These are phyloP conservation scores for Aspergillus oerlinghausenensis DNA, from an alignment of 2,329 filamentous ascomycete species.

Conservation along the genomic window DNA sequence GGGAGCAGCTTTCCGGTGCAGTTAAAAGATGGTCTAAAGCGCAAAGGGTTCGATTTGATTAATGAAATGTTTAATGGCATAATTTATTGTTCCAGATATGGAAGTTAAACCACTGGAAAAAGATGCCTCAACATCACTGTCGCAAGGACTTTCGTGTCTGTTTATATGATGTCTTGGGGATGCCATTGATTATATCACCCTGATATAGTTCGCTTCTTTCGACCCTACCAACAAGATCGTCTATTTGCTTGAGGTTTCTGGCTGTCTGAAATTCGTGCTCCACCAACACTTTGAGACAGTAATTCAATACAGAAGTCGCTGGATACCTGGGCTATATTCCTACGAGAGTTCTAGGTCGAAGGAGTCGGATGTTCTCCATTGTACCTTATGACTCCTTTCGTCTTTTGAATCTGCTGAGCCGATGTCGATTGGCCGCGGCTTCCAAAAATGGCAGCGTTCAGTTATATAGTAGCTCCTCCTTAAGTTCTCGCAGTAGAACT, in stretches of 20 bases:
- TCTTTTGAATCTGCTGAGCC: not conserved
- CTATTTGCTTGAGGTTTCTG: no score
- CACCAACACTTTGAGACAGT: no score
- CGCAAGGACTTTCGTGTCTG: not conserved
- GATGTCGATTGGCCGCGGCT: not conserved
- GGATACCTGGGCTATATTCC: not conserved
- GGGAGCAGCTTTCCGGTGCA: not conserved
- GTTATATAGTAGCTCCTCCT: not conserved
- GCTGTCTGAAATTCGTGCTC: not conserved
- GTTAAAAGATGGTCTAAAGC: not conserved
- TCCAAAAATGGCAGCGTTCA: not conserved
- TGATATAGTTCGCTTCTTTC: not conserved
- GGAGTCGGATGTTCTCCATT: not conserved
- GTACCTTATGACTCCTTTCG: not conserved
- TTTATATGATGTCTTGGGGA: not conserved
- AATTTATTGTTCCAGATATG: not conserved
- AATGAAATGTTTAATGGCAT: not conserved
- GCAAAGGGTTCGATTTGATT: not conserved
- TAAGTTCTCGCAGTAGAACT: not conserved
- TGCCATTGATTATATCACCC: not conserved
- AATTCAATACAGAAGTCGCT: not conserved
- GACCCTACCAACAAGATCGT: not conserved
- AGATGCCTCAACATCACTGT: not conserved
- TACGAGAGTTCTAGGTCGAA: not conserved
- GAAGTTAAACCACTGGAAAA: not conserved